Conservation (phyloP, 805 yeast genomes). For the Ogataea minuta region DNA sequence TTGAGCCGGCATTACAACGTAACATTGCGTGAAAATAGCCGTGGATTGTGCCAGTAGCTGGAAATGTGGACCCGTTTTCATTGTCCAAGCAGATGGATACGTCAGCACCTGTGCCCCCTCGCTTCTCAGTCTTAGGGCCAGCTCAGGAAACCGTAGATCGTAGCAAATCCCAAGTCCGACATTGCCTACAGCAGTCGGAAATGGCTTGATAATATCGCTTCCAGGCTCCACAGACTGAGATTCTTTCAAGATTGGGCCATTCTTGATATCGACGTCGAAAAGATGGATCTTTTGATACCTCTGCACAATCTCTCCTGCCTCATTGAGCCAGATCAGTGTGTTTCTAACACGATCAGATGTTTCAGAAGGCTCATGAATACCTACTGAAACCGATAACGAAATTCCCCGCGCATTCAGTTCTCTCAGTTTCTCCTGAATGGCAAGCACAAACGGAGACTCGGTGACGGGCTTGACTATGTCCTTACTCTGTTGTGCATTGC, state of each 20-base stretch:
- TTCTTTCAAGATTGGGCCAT: slow-evolving; percentile 81
- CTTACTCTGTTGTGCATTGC: slow-evolving; percentile 63
- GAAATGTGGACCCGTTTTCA: slow-evolving; percentile 95
- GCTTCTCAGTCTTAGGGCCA: slow-evolving; percentile 60
- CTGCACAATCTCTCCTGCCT: slow-evolving; percentile 61
- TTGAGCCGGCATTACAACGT: slow-evolving; percentile 87
- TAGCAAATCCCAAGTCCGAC: slow-evolving; percentile 79
- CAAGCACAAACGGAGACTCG: slow-evolving; percentile 40
- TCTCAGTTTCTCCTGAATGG: slow-evolving; percentile 46
- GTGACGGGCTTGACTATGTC: slow-evolving; percentile 50
- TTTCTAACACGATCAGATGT: slow-evolving; percentile 56
- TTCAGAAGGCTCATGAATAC: slow-evolving; percentile 78
- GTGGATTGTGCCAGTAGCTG: slow-evolving; percentile 72
- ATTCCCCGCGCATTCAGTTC: slow-evolving; percentile 38
- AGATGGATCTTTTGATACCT: slow-evolving; percentile 84
- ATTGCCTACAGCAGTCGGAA: slow-evolving; percentile 57
- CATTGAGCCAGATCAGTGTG: slow-evolving; percentile 67
- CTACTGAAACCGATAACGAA: slow-evolving; percentile 69
- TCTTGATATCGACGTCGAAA: slow-evolving; percentile 80
- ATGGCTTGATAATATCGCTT: slow-evolving; percentile 46
- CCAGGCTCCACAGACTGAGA: slow-evolving; percentile 85
- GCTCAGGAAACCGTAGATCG: slow-evolving; percentile 85
- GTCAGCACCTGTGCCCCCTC: slow-evolving; percentile 75
- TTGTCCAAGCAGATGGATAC: slow-evolving; percentile 91
- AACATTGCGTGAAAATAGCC: slow-evolving; percentile 86